Evolutionary conservation across 345 rosid species (phyloP).

Genomic region (Trapa bicornis): DNA sequence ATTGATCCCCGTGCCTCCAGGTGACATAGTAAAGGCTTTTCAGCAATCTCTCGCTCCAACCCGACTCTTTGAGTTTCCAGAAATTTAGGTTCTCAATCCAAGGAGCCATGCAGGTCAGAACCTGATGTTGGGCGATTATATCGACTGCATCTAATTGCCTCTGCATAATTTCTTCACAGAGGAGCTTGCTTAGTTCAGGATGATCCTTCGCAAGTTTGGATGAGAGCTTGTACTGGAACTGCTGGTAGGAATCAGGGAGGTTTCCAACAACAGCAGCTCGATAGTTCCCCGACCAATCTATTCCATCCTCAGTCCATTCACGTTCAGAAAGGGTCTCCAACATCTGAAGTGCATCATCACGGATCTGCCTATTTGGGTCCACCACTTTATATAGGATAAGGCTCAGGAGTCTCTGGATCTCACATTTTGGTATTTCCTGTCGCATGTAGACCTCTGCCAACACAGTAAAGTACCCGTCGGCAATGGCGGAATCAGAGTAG

Average conservation of each 20-base stretch:
- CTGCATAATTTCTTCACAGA: constrained; percentile 98
- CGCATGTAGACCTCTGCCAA: constrained; percentile 99
- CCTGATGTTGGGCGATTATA: constrained; percentile 99
- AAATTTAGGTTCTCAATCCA: constrained; percentile 98
- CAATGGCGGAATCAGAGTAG: constrained; percentile 86
- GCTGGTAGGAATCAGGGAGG: constrained; percentile 97
- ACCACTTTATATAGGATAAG: constrained; percentile 96
- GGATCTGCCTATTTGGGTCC: constrained; percentile 93
- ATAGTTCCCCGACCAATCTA: constrained; percentile 85
- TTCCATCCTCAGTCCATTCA: constrained; percentile 97
- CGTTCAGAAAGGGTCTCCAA: constrained; percentile 95
- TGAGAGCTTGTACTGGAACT: constrained; percentile 92
- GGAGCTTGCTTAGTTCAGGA: constrained; percentile 91
- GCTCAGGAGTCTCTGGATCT: constrained; percentile 89
- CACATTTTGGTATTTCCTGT: constrained; percentile 93
- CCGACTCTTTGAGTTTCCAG: constrained; percentile 98
- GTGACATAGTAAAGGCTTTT: constrained; percentile 98
- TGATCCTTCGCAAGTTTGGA: constrained; percentile 97
- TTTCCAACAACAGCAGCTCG: constrained; percentile 98
- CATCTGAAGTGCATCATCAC: constrained; percentile 99
- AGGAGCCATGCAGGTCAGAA: constrained; percentile 98
- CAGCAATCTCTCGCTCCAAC: constrained; percentile 92
- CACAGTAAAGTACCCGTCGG: constrained; percentile 96
- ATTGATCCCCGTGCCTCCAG: constrained; percentile 97
- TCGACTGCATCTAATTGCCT: constrained; percentile 98